Evolutionary conservation across 2,329 filamentous ascomycete genomes (phyloP).

Genomic region (Sporothrix brunneoviolacea): DNA sequence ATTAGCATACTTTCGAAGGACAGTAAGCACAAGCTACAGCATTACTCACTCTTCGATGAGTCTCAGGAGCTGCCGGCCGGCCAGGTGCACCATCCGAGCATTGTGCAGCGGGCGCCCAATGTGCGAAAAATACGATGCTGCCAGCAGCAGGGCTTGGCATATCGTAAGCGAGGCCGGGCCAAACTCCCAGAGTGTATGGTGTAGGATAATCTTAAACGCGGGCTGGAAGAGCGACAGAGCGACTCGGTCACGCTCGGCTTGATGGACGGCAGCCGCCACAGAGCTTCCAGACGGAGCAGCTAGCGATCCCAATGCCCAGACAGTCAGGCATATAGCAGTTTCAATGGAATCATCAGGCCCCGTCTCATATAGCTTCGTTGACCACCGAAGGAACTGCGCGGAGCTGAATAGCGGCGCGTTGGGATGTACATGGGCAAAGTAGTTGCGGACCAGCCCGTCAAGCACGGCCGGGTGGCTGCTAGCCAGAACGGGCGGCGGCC

Average conservation of each 20-base stretch:
- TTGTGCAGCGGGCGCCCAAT: slow-evolving; percentile 32
- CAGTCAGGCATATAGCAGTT: slow-evolving; percentile 30
- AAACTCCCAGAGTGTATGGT: slow-evolving; percentile 28
- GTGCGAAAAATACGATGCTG: slow-evolving; percentile 31
- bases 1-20: no score
- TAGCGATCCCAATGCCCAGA: slow-evolving; percentile 29
- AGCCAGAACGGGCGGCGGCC: background rate
- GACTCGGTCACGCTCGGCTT: slow-evolving; percentile 23
- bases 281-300: no score
- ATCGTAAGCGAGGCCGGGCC: slow-evolving; percentile 20
- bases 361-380: slow-evolving; percentile 22
- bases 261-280: background rate
- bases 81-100: slow-evolving; percentile 29
- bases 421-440: slow-evolving; percentile 30
- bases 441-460: slow-evolving; percentile 24
- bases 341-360: slow-evolving; percentile 22
- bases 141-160: slow-evolving; percentile 31
- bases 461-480: slow-evolving; percentile 24
- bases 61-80: slow-evolving; percentile 26
- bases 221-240: slow-evolving; percentile 30
- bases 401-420: slow-evolving; percentile 30
- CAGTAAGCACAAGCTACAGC: no score
- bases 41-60: slow-evolving; percentile 25
- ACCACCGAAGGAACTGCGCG: slow-evolving; percentile 25
- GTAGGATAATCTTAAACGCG: slow-evolving; percentile 29